Evolutionary conservation across 2,329 filamentous ascomycete species (phyloP).

Genomic region (Waltergamsia citrina): DNA sequence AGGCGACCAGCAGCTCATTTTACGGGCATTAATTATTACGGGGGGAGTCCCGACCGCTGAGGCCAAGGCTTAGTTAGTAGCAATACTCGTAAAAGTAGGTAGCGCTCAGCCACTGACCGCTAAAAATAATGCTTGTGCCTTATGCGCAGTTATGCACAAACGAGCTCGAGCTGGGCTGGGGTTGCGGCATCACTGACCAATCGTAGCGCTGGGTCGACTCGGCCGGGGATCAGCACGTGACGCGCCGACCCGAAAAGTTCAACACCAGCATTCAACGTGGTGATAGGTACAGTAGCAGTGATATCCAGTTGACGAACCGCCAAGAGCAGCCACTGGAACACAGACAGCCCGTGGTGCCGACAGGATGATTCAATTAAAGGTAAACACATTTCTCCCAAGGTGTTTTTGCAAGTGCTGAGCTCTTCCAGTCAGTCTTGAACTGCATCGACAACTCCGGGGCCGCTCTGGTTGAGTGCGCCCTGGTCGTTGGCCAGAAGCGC

Average conservation of each 20-base stretch:
- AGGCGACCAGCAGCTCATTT: constrained; percentile 1
- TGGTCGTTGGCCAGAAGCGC: constrained; percentile 84
- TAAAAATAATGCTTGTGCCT: too few species aligned
- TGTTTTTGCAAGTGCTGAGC: constrained; percentile 7
- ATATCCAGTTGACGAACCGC: constrained; percentile 1
- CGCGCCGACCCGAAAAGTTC: constrained; percentile 5
- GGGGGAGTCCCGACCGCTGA: not conserved
- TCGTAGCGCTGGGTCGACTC: not conserved
- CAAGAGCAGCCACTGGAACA: constrained; percentile 7
- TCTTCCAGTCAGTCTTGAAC: constrained; percentile 77
- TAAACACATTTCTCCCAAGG: constrained; percentile 14
- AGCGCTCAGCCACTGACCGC: too few species aligned
- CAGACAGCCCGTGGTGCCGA: constrained; percentile 9
- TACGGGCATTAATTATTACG: not conserved
- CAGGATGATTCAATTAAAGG: constrained; percentile 92
- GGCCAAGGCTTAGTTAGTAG: not conserved
- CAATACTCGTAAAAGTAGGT: too few species aligned
- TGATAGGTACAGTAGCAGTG: constrained; percentile 1
- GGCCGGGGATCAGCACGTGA: constrained; percentile 5
- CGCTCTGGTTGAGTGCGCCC: constrained; percentile 91
- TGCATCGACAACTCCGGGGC: constrained; percentile 99
- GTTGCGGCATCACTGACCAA: not conserved
- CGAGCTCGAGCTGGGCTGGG: too few species aligned
- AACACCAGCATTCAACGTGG: constrained; percentile 4
- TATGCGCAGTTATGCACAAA: too few species aligned